Conservation (phyloP, 1,139 yeast genomes). For the Kodamaea derodonti region DNA sequence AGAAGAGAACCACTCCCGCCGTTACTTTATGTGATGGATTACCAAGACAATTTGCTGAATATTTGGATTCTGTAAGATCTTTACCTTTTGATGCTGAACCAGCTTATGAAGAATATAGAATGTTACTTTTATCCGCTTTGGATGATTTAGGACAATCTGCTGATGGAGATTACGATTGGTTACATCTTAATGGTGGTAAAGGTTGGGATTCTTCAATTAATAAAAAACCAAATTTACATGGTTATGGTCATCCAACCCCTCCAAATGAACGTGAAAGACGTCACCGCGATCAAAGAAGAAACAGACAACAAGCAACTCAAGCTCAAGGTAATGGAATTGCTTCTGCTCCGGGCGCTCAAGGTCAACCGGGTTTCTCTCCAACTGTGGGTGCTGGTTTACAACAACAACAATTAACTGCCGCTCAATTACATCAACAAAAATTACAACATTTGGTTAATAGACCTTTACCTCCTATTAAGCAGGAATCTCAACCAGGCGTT, state of each 20-base stretch:
- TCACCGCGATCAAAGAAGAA: conserved; percentile 44
- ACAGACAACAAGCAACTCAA: conserved; percentile 34
- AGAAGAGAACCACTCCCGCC: conserved; percentile 82
- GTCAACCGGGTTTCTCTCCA: neutral
- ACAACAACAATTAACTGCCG: conserved; percentile 35
- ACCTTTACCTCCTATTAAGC: conserved; percentile 50
- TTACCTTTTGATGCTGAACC: conserved; percentile 91
- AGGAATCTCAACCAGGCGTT: conserved; percentile 28
- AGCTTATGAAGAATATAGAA: conserved; percentile 81
- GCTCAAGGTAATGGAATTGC: conserved; percentile 18
- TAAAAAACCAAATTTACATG: conserved; percentile 86
- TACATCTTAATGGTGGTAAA: conserved; percentile 83
- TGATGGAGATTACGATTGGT: conserved; percentile 93
- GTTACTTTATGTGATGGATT: conserved; percentile 75
- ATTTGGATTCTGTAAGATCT: conserved; percentile 76
- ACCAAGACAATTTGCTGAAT: conserved; percentile 84
- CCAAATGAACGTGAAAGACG: conserved; percentile 32
- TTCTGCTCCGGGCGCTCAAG: conserved; percentile 4
- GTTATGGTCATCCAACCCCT: conserved; percentile 69
- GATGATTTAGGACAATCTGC: conserved; percentile 67
- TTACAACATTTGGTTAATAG: conserved; percentile 50
- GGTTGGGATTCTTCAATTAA: conserved; percentile 87
- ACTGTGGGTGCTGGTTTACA: conserved; percentile 14
- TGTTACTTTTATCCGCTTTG: conserved; percentile 70
- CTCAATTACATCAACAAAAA: conserved; percentile 48